Percentiles rank a stretch among this genome's conserved stretches.
phyloP scores from a whole-genome alignment of 148 eudicot species.

The Persicaria tinctoria region DNA sequence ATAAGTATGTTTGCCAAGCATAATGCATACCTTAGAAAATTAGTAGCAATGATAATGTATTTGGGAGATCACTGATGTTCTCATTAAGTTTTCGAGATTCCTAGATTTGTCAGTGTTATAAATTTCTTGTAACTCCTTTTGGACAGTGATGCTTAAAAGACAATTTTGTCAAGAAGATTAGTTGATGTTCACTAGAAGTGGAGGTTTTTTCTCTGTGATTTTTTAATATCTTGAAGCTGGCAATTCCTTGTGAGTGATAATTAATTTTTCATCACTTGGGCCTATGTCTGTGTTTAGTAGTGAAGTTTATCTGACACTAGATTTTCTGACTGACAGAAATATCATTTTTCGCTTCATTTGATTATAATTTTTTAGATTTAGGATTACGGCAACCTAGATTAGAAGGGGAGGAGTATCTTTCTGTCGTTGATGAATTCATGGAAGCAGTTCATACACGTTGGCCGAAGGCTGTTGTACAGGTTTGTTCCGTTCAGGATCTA shows the following conservation, averaged over 20 bases:
- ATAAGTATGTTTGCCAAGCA: too few relatives aligned
- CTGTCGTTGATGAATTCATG: constrained; percentile 90
- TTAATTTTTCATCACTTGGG: not conserved
- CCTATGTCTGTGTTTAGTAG: not conserved
- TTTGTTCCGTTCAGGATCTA: constrained; percentile 14
- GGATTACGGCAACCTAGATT: constrained; percentile 88
- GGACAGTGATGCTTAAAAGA: not conserved
- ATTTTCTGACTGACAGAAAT: not conserved
- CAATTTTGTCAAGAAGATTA: not conserved
- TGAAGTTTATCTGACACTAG: not conserved
- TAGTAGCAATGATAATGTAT: not conserved
- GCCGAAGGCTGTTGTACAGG: constrained; percentile 99
- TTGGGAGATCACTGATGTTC: not conserved
- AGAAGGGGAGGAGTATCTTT: constrained; percentile 92
- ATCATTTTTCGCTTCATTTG: not conserved
- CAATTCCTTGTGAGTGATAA: not conserved
- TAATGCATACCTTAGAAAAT: not conserved
- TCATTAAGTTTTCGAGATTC: not conserved
- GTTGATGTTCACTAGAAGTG: constrained; percentile 1
- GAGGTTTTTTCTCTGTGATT: not conserved
- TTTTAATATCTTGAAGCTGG: not conserved
- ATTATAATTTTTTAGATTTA: constrained; percentile 54
- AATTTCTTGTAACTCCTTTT: not conserved
- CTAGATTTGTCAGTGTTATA: not conserved
- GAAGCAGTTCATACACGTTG: constrained; percentile 96